These are phyloP conservation scores for Colletotrichum falcatum DNA, from an alignment of 2,329 filamentous ascomycete species.

Conservation along the genomic window DNA sequence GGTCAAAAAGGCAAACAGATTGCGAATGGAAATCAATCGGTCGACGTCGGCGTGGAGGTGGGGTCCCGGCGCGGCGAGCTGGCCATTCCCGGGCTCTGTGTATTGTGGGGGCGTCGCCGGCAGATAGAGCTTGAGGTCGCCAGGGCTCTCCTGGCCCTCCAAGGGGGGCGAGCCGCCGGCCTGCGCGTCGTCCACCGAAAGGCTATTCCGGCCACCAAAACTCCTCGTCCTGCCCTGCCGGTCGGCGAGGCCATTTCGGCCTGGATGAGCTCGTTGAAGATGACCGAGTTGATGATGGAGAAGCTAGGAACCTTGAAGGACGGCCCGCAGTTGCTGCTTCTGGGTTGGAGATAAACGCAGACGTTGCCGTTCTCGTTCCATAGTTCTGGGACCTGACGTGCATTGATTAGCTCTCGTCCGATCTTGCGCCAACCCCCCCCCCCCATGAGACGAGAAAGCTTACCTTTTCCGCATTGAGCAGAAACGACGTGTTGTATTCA, in stretches of 20 bases:
- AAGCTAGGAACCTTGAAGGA: slow-evolving; percentile 71
- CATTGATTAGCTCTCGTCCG: slow-evolving; percentile 25
- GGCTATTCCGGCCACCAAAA: slow-evolving; percentile 60
- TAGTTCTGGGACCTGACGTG: slow-evolving; percentile 69
- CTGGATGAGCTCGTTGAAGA: slow-evolving; percentile 66
- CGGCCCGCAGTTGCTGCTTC: slow-evolving; percentile 61
- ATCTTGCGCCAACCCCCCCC: slow-evolving; percentile 39
- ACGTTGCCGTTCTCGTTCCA: slow-evolving; percentile 73
- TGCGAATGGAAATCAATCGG: slow-evolving; percentile 69
- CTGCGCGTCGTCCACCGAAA: slow-evolving; percentile 64
- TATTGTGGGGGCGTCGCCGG: slow-evolving; percentile 56
- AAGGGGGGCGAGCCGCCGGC: slow-evolving; percentile 54
- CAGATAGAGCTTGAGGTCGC: slow-evolving; percentile 65
- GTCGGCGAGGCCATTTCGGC: slow-evolving; percentile 54
- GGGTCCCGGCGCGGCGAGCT: slow-evolving; percentile 50
- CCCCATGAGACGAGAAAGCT: slow-evolving; percentile 33
- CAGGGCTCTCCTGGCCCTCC: slow-evolving; percentile 49
- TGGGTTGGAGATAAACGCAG: slow-evolving; percentile 68
- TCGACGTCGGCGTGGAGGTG: slow-evolving; percentile 59
- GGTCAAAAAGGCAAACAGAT: slow-evolving; percentile 74
- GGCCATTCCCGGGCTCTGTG: slow-evolving; percentile 48
- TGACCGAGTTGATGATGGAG: slow-evolving; percentile 64
- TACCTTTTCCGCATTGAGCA: slow-evolving; percentile 69
- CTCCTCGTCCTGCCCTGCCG: slow-evolving; percentile 53
- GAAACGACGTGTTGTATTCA: slow-evolving; percentile 67